These are phyloP conservation scores for Cryptococcus jaspeensis DNA, from an alignment of 1,284 basidiomycete species.

Conservation along the genomic window DNA sequence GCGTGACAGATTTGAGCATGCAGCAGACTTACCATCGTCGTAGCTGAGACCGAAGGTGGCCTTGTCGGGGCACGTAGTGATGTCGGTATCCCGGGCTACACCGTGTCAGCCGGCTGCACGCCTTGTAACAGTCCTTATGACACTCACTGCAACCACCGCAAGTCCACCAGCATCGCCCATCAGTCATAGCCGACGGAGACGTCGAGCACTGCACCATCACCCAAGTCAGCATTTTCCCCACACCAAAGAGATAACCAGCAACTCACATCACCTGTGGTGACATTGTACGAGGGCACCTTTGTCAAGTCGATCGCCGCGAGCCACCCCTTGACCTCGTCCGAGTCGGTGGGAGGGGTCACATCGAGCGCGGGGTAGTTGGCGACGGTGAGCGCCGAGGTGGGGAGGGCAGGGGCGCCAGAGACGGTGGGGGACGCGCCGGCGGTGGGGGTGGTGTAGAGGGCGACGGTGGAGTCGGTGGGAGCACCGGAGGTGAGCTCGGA, in stretches of 20 bases:
- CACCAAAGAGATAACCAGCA: neutral
- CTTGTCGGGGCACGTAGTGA: constrained; percentile 74
- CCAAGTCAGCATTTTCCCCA: neutral
- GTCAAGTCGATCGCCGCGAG: constrained; percentile 52
- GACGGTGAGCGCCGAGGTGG: constrained; percentile 29
- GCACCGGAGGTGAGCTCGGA: constrained; percentile 67
- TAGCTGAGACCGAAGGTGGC: constrained; percentile 63
- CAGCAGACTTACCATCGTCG: constrained; percentile 41
- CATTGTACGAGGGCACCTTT: constrained; percentile 38
- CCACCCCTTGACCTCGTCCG: constrained; percentile 70
- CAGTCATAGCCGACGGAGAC: constrained; percentile 61
- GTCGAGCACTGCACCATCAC: constrained; percentile 54
- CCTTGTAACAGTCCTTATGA: neutral
- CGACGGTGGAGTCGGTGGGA: constrained; percentile 59
- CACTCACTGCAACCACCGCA: constrained; percentile 68
- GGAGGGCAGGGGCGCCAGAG: constrained; percentile 50
- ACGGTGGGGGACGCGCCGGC: constrained; percentile 46
- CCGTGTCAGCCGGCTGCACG: neutral
- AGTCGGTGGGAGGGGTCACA: constrained; percentile 64
- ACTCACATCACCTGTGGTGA: constrained; percentile 35
- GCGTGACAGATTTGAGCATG: no score
- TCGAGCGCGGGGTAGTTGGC: constrained; percentile 68
- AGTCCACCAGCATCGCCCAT: constrained; percentile 80
- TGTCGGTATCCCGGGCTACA: constrained; percentile 62
- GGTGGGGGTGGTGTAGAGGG: constrained; percentile 51